Base-by-base conservation (phyloP, 768 basidiomycete species). In the Boletus eberwhitei region DNA sequence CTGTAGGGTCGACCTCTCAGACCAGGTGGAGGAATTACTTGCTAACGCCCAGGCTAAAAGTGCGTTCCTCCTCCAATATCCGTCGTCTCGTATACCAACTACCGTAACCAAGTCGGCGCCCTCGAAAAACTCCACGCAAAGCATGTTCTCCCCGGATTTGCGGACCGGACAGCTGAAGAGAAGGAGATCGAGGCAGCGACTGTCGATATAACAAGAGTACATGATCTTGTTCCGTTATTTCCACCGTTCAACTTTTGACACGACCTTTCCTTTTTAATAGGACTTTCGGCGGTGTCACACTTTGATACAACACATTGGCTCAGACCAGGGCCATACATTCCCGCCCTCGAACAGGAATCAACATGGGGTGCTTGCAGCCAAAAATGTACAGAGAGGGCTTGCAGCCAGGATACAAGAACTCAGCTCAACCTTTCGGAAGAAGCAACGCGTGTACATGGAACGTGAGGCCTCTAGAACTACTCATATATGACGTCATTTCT, bases 371-470 rank as follows among this genome's bases (percentile, higher is more conserved):
- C 76, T 84, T 38, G 83, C 93, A 2, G 88, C 92, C 34, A 90
- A 90, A 75, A 98, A 99, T 69, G 91, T 98, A 21, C 97, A 98
- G 71, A 84, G 93, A 39, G 94, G 87, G 21, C 83, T 99, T 50
- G 97, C 97, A n/a, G 93, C 90, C 36, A 93, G 93, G 71, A 84
- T 98, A 13, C 97, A 98, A 75, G 92, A 93, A 63, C 78, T 94
- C 49, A 95, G 93, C 64, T 88, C 87, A 21, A 78, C 85, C 13
- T 98, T 99, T 69, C 84, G 97, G 58, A 98, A 97, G 79, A 98
- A 96, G 76, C 97, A 99, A 73, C 86, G 93, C 55, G 90, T 96
- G 32, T 98, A 98, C 72, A 90, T 99, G 90, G 90, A 97, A 74
- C 95, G 97, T 96, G 69, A 73, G 95, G 81, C 26, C 39, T 54